Evolutionary conservation across 2,329 filamentous ascomycete genomes (phyloP), one percentile per base, ranked within the genome.

Genomic region (Fusarium napiforme): DNA sequence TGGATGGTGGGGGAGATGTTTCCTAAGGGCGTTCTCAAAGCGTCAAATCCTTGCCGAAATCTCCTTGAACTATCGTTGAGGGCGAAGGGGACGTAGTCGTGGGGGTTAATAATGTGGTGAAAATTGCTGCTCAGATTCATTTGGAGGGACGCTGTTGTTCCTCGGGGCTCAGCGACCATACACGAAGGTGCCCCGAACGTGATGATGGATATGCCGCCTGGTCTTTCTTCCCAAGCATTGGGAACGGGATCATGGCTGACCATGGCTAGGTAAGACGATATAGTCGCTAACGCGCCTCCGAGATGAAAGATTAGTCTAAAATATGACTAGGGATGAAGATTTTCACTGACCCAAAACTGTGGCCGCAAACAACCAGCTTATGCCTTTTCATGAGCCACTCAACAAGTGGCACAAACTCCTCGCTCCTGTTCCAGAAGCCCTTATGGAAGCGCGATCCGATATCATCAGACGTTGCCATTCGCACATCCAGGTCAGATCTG

Each of bases 61-160:
- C 10, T 65, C 21, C 19, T 65, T 2, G 47, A 64, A 1, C 37
- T 26, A 4, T 64, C 62, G 15, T 65, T 65, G 0, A 65, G 16
- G 4, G 60, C 62, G 18, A 65, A 65, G 1, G 62, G 62, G 2
- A 65, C 60, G 5, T 64, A 65, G 8, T 65, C 62, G 11, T 65
- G 16, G 4, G 62, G 59, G 11, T 65, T 64, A 1, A 65, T 28
- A 12, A 64, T 3, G 12, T 65, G 62, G 10, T 65, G 62, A 1
- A 65, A 65, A 6, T 65, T 65, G 12, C 34, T 16, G 40, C 62
- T 65, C 7, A 65, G n/a, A 7, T 56, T 36, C 34, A 56, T 40
- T 15, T 46, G 61, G 14, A 50, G 15, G 4, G 60, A 46, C 5
- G 19, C 21, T 0, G 59, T 36, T 7, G 34, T 56, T 0, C 23